Base-by-base conservation (phyloP, 2,329 filamentous ascomycete species). In the Aspergillus sp. region DNA sequence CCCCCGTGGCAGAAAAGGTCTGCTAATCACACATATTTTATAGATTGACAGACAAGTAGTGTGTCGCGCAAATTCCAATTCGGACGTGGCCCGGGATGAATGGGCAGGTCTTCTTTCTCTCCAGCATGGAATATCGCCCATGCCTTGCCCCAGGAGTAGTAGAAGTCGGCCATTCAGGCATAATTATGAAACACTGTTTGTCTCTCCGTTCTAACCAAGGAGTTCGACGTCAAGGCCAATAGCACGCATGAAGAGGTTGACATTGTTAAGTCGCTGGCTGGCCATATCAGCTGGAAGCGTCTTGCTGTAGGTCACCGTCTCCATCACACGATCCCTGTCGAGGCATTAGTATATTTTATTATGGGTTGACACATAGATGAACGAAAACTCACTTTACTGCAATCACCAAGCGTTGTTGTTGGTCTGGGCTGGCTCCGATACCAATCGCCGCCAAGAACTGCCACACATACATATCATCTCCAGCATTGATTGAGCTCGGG, bases 171-270 rank as follows among this genome's bases (percentile, higher is more conserved):
- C 8, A 8, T 9, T 32, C 31, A n/a, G 8, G 31, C 31, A 8
- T 32, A n/a, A 32, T 32, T 32, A 8, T 32, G 31, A 32, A 4
- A 32, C 31, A 32, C 8, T n/a, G 8, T 19, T 29, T n/a, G 27
- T n/a, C 19, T 26, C n/a, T 51, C 19, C 19, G 19, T 19, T 19
- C 74, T 70, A 83, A 54, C 78, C 78, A 51, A 85, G 73, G 56
- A 84, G 66, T 53, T 96, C 93, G 40, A 98, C 93, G 72, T 98
- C 93, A 63, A 98, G 77, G n/a, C 93, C 93, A 68, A 98, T 96
- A 44, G 91, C 93, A 60, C 90, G 86, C 90, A 98, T 96, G 68
- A 98, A 98, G 44, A 98, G 73, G 65, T 98, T 98, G 54, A 98
- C 93, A 61, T 95, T 95, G 46, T 86, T 85, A 45, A 95, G 75